Conservation (phyloP, 2,329 filamentous ascomycete genomes). For the Teratosphaeria epicoccoides region DNA sequence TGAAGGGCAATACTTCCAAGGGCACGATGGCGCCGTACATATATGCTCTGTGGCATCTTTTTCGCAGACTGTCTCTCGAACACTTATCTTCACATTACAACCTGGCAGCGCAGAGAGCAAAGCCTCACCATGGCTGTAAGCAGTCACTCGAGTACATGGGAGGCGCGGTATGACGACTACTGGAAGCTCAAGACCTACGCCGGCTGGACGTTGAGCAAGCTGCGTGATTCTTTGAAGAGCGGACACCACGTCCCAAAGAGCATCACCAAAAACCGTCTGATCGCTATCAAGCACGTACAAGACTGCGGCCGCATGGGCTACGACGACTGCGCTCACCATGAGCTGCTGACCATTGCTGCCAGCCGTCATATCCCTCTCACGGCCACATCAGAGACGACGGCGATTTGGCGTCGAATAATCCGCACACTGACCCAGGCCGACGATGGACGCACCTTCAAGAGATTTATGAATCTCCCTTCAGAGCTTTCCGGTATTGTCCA, state of each 20-base stretch:
- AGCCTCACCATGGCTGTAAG: too few species aligned
- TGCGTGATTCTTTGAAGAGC: background rate
- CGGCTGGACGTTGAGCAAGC: background rate
- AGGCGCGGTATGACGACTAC: too few species aligned
- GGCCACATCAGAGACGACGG: background rate
- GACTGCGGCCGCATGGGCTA: background rate
- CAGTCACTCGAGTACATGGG: too few species aligned
- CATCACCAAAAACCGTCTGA: background rate
- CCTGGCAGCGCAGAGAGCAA: too few species aligned
- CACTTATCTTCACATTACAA: too few species aligned
- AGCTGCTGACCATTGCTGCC: background rate
- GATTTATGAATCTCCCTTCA: background rate
- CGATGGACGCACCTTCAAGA: background rate
- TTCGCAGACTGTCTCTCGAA: too few species aligned
- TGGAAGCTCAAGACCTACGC: background rate
- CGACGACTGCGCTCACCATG: background rate
- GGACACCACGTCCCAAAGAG: background rate
- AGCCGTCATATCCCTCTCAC: background rate
- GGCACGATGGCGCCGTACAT: too few species aligned
- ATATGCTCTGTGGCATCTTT: too few species aligned
- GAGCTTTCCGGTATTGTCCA: background rate
- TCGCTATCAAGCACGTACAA: background rate
- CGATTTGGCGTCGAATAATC: background rate
- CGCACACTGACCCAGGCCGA: background rate
- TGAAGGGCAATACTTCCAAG: too few species aligned